These are phyloP conservation scores for Plasmodium chabaudi DNA, from an alignment of 169 alveolate species.

Conservation along the genomic window DNA sequence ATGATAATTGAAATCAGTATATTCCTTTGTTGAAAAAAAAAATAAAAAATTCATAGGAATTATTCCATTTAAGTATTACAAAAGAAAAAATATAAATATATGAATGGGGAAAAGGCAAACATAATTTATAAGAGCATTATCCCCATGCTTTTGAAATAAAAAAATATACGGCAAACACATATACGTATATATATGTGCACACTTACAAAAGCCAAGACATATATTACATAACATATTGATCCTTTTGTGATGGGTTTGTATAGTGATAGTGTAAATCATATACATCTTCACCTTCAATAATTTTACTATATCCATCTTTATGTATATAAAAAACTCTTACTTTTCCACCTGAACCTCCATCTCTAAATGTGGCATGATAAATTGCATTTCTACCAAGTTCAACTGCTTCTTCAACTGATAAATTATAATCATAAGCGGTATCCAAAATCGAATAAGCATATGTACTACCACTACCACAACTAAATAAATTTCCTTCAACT, in stretches of 20 bases:
- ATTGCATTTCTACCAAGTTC: conserved; percentile 98
- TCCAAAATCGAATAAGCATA: conserved; percentile 99
- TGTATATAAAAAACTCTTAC: conserved; percentile 97
- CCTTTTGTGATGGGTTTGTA: conserved; percentile 81
- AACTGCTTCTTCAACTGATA: conserved; percentile 97
- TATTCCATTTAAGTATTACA: no score
- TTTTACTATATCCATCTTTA: conserved; percentile 94
- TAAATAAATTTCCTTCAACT: conserved; percentile 90
- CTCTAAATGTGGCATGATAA: conserved; percentile 98
- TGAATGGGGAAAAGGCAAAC: no score
- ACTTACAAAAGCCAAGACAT: not conserved
- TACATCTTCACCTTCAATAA: conserved; percentile 93
- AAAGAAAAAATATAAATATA: no score
- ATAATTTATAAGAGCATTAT: not conserved
- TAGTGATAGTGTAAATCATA: conserved; percentile 91
- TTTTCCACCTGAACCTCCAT: conserved; percentile 99
- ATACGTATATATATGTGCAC: not conserved
- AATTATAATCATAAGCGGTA: conserved; percentile 93
- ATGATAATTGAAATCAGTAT: no score
- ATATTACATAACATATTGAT: conserved; percentile 60
- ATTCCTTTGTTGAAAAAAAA: no score
- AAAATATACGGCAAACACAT: not conserved
- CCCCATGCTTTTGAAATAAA: conserved; percentile 3
- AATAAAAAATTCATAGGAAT: no score
- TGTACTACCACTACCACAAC: conserved; percentile 98